phyloP scores from a whole-genome alignment of 78 protist genomes.

The Guillardia theta region DNA sequence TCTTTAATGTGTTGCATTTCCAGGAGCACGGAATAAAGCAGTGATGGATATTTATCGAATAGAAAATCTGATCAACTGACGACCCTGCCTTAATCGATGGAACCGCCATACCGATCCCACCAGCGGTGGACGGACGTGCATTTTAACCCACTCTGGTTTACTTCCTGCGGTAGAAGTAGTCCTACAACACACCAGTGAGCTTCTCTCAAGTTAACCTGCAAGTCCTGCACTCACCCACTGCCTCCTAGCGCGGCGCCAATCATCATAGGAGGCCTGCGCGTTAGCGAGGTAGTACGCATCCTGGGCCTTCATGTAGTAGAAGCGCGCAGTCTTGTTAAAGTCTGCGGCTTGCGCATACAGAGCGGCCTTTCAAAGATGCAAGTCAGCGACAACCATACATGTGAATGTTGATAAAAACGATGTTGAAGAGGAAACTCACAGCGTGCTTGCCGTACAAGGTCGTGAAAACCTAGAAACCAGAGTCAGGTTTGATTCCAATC shows the following conservation, averaged over 20 bases:
- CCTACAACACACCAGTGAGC: background rate
- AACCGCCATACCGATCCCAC: background rate
- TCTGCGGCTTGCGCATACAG: constrained; percentile 43
- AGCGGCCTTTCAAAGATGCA: too few relatives aligned
- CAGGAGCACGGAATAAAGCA: too few relatives aligned
- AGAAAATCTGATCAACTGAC: background rate
- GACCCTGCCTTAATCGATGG: background rate
- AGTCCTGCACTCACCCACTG: constrained; percentile 7
- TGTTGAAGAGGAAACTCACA: too few relatives aligned
- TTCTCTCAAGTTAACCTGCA: background rate
- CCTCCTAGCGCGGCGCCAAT: constrained; percentile 27
- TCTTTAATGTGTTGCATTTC: background rate
- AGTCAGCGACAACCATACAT: background rate
- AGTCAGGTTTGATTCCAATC: background rate
- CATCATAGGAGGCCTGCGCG: constrained; percentile 43
- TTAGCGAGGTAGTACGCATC: constrained; percentile 42
- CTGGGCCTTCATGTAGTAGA: constrained; percentile 48
- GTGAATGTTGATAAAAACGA: too few relatives aligned
- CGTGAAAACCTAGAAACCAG: background rate
- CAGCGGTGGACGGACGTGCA: background rate
- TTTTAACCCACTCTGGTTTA: background rate
- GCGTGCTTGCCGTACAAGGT: background rate
- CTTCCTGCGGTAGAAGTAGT: constrained; percentile 26
- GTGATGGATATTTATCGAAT: background rate
- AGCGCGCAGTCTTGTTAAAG: constrained; percentile 48